Percentiles rank a stretch among this genome's conserved stretches.
Evolutionary conservation across 352 stramenopile species (phyloP).

Genomic region (Globisporangium uncinulatum): DNA sequence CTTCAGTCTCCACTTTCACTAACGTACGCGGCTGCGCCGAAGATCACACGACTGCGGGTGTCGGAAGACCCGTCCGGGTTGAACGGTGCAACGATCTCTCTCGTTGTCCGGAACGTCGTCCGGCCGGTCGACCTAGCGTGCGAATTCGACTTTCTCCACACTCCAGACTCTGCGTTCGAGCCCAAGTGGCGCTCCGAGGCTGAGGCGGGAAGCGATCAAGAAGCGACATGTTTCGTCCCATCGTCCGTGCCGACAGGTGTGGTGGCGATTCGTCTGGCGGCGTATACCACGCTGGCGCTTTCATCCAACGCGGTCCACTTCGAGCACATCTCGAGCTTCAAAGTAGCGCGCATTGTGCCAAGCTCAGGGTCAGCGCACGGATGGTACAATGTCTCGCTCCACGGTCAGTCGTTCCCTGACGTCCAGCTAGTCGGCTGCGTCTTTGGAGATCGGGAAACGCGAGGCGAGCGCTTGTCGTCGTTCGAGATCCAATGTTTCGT

Average conservation of each 20-base stretch:
- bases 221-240: conserved; percentile 3
- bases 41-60: conserved; percentile 5
- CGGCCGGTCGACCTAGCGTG: background rate
- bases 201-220: background rate
- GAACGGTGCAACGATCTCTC: background rate
- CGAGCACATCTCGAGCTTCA: conserved; percentile 9
- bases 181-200: conserved; percentile 4
- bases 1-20: conserved; percentile 17
- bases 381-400: conserved; percentile 17
- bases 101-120: background rate
- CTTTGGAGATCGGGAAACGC: conserved; percentile 13
- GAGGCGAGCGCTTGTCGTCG: conserved; percentile 11
- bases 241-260: conserved; percentile 7
- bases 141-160: conserved; percentile 8
- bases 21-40: conserved; percentile 13
- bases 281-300: background rate
- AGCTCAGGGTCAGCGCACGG: conserved; percentile 9
- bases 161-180: background rate
- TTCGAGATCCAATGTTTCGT: conserved; percentile 15
- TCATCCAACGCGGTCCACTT: conserved; percentile 20
- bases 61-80: background rate
- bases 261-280: conserved; percentile 7
- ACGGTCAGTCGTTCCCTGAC: conserved; percentile 13
- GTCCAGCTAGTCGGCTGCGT: conserved; percentile 8
- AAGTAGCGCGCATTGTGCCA: conserved; percentile 9